A percentile compares a stretch with the other conserved stretches of the same genome.
These are phyloP conservation scores for Aureobasidium sp. DNA, from an alignment of 2,329 filamentous ascomycete species.

Conservation along the genomic window DNA sequence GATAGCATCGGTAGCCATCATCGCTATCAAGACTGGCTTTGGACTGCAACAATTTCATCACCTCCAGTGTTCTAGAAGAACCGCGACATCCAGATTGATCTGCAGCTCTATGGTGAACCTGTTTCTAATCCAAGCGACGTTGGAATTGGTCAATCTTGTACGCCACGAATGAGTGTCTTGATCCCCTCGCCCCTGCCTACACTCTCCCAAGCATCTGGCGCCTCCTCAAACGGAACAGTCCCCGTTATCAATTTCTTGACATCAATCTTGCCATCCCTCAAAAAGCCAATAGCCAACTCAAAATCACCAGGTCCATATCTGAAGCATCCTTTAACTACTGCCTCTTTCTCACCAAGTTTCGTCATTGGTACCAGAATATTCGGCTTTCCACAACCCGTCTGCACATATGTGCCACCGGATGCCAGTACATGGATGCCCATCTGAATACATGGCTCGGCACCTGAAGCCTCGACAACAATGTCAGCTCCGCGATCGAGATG, in stretches of 20 bases:
- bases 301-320: slow-evolving; percentile 86
- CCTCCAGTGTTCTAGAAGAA: no score
- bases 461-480: slow-evolving; percentile 40
- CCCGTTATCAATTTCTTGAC: slow-evolving; percentile 73
- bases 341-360: slow-evolving; percentile 80
- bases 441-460: slow-evolving; percentile 42
- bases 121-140: background rate
- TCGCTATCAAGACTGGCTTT: background rate
- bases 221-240: slow-evolving; percentile 69
- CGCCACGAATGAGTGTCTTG: slow-evolving; percentile 47
- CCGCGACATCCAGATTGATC: background rate
- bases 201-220: slow-evolving; percentile 78
- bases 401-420: slow-evolving; percentile 49
- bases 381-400: slow-evolving; percentile 81
- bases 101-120: background rate
- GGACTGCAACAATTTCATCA: background rate
- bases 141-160: background rate
- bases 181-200: slow-evolving; percentile 78
- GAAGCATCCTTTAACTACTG: slow-evolving; percentile 81
- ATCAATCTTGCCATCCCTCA: slow-evolving; percentile 60
- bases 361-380: slow-evolving; percentile 91
- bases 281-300: slow-evolving; percentile 68
- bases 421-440: slow-evolving; percentile 41
- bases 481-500: slow-evolving; percentile 48
- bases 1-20: background rate